Evolutionary conservation across 1,139 yeast species (phyloP).

Genomic region (Suhomyces ambrosiae): DNA sequence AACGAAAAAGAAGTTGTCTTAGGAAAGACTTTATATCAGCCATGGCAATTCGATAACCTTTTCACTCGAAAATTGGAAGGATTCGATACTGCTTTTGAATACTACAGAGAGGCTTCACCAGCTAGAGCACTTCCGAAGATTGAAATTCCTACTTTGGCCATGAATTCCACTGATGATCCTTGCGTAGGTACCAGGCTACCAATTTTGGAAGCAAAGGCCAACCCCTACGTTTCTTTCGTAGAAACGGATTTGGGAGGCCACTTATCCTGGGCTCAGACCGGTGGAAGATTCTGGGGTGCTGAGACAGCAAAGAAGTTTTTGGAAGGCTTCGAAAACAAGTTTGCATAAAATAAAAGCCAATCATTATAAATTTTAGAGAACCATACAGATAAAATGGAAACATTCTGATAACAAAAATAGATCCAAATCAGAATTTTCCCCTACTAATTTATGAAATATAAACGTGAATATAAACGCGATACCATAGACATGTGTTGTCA

Average conservation of each 20-base stretch:
- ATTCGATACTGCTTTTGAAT: constrained; percentile 65
- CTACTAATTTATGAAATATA: too few relatives aligned
- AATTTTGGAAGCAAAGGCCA: constrained; percentile 25
- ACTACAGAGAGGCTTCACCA: constrained; percentile 73
- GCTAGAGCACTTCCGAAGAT: constrained; percentile 56
- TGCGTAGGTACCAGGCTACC: constrained; percentile 59
- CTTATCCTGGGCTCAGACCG: constrained; percentile 57
- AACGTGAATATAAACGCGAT: too few relatives aligned
- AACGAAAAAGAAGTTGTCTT: constrained; percentile 35
- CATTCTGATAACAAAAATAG: background rate
- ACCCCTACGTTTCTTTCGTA: constrained; percentile 39
- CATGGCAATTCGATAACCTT: constrained; percentile 66
- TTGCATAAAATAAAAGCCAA: constrained; percentile 5
- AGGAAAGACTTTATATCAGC: constrained; percentile 34
- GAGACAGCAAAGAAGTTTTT: constrained; percentile 65
- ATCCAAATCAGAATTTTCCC: too few relatives aligned
- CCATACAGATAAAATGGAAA: background rate
- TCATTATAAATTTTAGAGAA: background rate
- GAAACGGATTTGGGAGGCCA: constrained; percentile 62
- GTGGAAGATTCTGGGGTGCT: constrained; percentile 75
- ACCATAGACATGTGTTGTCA: too few relatives aligned
- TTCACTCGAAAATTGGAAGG: constrained; percentile 78
- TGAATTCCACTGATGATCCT: constrained; percentile 84
- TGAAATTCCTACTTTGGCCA: constrained; percentile 65
- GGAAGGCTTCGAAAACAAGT: constrained; percentile 45